phyloP scores from a whole-genome alignment of 1,284 basidiomycete species.

The Omphalotus olearius region DNA sequence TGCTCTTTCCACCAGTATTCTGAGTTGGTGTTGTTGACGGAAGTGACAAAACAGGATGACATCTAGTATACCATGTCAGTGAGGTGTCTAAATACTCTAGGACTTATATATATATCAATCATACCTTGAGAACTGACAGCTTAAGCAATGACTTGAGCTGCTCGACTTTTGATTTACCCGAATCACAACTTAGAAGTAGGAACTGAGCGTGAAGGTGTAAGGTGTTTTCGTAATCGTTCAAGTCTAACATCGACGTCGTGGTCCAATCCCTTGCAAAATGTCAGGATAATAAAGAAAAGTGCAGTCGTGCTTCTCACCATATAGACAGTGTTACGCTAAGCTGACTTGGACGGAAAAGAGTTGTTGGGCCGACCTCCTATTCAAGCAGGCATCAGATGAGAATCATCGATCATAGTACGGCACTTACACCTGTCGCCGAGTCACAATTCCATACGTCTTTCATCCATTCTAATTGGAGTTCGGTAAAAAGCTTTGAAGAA shows the following conservation, averaged over 20 bases:
- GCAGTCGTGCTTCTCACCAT: constrained; percentile 25
- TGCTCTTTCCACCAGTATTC: too few species aligned
- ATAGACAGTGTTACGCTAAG: constrained; percentile 30
- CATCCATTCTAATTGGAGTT: constrained; percentile 45
- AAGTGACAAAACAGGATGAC: constrained; percentile 36
- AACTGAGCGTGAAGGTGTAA: constrained; percentile 33
- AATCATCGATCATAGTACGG: too few species aligned
- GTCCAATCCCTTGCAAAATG: constrained; percentile 29
- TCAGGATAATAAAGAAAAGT: constrained; percentile 2
- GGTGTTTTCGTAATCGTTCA: constrained; percentile 29
- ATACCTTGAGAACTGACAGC: constrained; percentile 36
- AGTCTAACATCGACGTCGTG: constrained; percentile 24
- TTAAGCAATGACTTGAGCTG: constrained; percentile 37
- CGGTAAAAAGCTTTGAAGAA: constrained; percentile 25
- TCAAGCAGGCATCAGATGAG: too few species aligned
- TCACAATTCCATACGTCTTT: constrained; percentile 38
- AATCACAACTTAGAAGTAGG: constrained; percentile 32
- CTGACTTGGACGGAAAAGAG: constrained; percentile 21
- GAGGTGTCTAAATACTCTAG: background rate
- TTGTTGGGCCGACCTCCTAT: background rate
- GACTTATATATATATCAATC: constrained; percentile 5
- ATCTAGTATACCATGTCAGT: constrained; percentile 21
- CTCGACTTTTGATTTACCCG: constrained; percentile 29
- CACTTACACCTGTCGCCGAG: too few species aligned
- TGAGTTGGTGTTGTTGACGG: too few species aligned